A percentile compares a stretch with the other conserved stretches of the same genome.
Evolutionary conservation across 1,284 basidiomycete genomes (phyloP).

Genomic region (Cryptococcus hybrid): DNA sequence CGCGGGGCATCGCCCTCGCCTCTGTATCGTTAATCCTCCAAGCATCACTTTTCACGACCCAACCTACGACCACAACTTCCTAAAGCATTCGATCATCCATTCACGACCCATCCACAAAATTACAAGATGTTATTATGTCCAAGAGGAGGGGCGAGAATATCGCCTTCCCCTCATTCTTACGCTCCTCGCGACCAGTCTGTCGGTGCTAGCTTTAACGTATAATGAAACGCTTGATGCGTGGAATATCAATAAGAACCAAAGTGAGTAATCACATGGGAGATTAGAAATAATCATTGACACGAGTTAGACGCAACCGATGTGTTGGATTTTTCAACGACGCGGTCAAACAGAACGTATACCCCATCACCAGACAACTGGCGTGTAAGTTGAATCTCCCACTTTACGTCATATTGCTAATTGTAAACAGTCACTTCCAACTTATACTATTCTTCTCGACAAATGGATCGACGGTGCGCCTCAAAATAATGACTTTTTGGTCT

Average conservation of each 20-base stretch:
- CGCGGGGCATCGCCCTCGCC: constrained; percentile 9
- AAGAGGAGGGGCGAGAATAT: not conserved
- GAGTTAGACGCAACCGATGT: constrained; percentile 61
- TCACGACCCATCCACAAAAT: not conserved
- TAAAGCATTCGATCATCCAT: too few relatives aligned
- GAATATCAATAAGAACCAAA: constrained; percentile 79
- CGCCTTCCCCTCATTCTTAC: constrained; percentile 4
- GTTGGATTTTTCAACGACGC: constrained; percentile 64
- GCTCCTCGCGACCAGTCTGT: constrained; percentile 11
- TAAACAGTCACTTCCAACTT: constrained; percentile 62
- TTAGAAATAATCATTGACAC: not conserved
- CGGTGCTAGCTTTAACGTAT: constrained; percentile 51
- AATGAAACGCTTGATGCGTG: constrained; percentile 70
- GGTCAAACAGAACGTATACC: constrained; percentile 66
- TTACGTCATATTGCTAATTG: not conserved
- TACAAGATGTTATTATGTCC: not conserved
- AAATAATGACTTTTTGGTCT: constrained; percentile 85
- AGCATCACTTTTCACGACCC: not conserved
- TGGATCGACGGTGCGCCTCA: constrained; percentile 86
- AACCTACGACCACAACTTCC: not conserved
- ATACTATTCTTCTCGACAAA: constrained; percentile 85
- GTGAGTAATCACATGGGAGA: constrained; percentile 21
- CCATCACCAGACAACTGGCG: constrained; percentile 84
- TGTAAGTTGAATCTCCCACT: constrained; percentile 28
- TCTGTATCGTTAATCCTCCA: not conserved